These are phyloP conservation scores for Davidsoniella neocaledoniae DNA, from an alignment of 2,329 filamentous ascomycete genomes.

Conservation along the genomic window DNA sequence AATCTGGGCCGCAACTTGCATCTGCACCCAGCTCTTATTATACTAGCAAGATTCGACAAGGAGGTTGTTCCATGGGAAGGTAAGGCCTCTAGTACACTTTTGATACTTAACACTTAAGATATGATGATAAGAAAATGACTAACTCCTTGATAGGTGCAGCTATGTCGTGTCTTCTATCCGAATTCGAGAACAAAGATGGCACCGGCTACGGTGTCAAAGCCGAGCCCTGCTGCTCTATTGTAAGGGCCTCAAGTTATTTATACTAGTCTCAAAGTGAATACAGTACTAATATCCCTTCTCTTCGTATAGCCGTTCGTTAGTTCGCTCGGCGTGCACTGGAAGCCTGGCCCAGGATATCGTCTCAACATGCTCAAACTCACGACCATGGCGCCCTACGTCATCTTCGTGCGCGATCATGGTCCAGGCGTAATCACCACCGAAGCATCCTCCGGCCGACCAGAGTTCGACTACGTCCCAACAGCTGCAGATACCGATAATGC, in stretches of 20 bases:
- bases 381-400: slow-evolving; percentile 39
- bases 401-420: slow-evolving; percentile 58
- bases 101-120: too few species aligned
- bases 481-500: slow-evolving; percentile 56
- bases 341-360: slow-evolving; percentile 8
- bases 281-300: neutral
- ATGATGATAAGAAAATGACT: neutral
- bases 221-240: slow-evolving; percentile 56
- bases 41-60: slow-evolving; percentile 48
- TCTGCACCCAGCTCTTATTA: slow-evolving; percentile 53
- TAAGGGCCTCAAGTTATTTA: slow-evolving; percentile 19
- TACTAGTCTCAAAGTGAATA: neutral
- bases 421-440: slow-evolving; percentile 56
- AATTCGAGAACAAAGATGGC: slow-evolving; percentile 67
- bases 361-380: slow-evolving; percentile 1
- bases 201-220: slow-evolving; percentile 70
- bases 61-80: slow-evolving; percentile 54
- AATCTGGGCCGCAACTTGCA: slow-evolving; percentile 72
- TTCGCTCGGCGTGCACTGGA: neutral
- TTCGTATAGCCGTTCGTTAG: neutral
- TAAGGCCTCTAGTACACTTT: slow-evolving; percentile 12
- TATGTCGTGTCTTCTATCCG: slow-evolving; percentile 59
- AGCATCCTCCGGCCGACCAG: slow-evolving; percentile 43
- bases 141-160: slow-evolving; percentile 40
- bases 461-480: slow-evolving; percentile 55